Base-by-base conservation (phyloP, 2,329 filamentous ascomycete genomes). In the Didymellaceae sp. region DNA sequence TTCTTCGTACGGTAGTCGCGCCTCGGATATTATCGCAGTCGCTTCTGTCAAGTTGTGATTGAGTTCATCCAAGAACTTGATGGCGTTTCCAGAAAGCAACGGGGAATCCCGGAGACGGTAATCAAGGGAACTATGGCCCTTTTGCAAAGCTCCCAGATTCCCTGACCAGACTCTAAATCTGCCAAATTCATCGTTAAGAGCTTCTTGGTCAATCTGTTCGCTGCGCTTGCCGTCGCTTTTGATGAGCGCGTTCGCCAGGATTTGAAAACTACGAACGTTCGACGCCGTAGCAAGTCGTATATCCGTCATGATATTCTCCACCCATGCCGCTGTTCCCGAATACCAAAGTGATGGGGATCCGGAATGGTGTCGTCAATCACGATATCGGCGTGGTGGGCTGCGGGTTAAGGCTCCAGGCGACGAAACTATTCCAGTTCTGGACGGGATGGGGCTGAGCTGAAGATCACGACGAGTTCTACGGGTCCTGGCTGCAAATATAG, bases 81-180 rank as follows among this genome's bases (percentile, higher is more conserved):
- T 54, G 3, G 65, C 58, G 45, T 71, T 72, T 32, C 57, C 66
- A 7, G 61, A 66, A 2, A 72, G 58, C 3, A 71, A 54, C 4
- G 70, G 70, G 7, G 68, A 68, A 33, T 72, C 71, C 22, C 70
- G 70, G 8, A 74, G 55, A 13, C 71, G 67, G 45, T 74, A 73
- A 42, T 74, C 71, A 4, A 73, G 49, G 16, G 64, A 70, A 35
- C 66, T 68, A 39, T 73, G 71, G 5, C 71, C 70, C 55, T 72
- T 73, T 21, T 72, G 68, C 17, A 72, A 44, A 16, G 68, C 70
- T 4, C 70, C 70, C 3, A 73, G 48, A 43, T 73, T 73, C 5
- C 71, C 61, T 10, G 61, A 62, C 70, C 70, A 74, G 0, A 73
- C 70, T 28, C 69, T 59, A 30, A 73, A 69, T 37, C 70, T 64